These are phyloP conservation scores for Clavispora vitiphila DNA, from an alignment of 805 yeast genomes.

Conservation along the genomic window DNA sequence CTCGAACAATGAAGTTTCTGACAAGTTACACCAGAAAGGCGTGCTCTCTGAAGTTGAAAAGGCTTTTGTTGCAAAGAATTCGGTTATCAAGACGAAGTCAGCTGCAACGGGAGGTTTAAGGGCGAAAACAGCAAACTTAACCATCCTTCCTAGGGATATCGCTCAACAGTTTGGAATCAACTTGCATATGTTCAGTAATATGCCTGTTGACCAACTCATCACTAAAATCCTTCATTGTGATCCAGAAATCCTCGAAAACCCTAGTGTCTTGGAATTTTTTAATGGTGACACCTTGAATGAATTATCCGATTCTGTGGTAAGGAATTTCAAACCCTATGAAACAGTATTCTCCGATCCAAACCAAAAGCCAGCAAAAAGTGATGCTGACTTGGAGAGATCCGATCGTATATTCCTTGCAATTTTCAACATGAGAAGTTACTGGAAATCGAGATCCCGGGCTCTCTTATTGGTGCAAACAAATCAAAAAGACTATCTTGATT, in stretches of 20 bases:
- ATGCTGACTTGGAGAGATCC: constrained; percentile 53
- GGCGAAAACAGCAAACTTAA: constrained; percentile 41
- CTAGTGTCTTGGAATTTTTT: constrained; percentile 64
- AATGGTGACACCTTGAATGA: constrained; percentile 61
- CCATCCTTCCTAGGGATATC: constrained; percentile 72
- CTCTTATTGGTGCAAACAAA: constrained; percentile 49
- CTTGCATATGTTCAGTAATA: constrained; percentile 54
- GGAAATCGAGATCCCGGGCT: constrained; percentile 69
- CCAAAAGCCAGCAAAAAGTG: constrained; percentile 5
- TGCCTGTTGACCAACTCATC: constrained; percentile 52
- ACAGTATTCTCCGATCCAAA: constrained; percentile 34
- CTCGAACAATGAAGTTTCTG: constrained; percentile 54
- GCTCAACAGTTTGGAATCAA: constrained; percentile 81
- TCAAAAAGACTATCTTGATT: constrained; percentile 62
- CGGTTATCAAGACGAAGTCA: constrained; percentile 35
- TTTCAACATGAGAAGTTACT: constrained; percentile 62
- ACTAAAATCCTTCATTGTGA: constrained; percentile 58
- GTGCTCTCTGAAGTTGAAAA: constrained; percentile 78
- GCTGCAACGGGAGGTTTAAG: constrained; percentile 2
- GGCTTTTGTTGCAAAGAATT: constrained; percentile 79
- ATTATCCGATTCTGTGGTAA: constrained; percentile 49
- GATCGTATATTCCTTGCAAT: constrained; percentile 69
- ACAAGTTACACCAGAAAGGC: constrained; percentile 68
- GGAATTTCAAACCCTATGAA: constrained; percentile 61
- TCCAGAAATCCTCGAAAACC: constrained; percentile 44